Evolutionary conservation across 2,329 filamentous ascomycete genomes (phyloP), one percentile per base, ranked within the genome.

Genomic region (Geosmithia morbida): DNA sequence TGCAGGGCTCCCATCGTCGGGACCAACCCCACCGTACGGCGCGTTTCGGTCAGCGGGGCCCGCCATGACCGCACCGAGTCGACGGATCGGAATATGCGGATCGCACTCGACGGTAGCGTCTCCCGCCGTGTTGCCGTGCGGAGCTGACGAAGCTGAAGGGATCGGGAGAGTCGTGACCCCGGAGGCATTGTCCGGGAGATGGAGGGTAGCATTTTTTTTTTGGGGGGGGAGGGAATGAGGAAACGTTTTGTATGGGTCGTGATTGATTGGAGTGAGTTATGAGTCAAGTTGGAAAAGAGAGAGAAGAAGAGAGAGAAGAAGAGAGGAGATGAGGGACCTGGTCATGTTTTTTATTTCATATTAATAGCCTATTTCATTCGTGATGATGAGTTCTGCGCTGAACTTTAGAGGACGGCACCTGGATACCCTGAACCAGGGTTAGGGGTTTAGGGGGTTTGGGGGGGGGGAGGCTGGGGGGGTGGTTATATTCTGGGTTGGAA

Each of bases 1-100:
- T 98, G 92, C n/a, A 98, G 75, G 45, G 92, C 92, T 52, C 92
- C 92, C 92, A 98, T 97, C 30, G 92, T 98, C 1, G 92, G 92
- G 37, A 98, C 88, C 26, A 98, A 79, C 50, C 85, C 87, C 49
- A 98, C 81, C 43, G 81, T 81, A 49, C 83, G 78, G 55, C 83
- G 76, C 57, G 80, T 72, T 50, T 79, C 66, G 37, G 79, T 66
- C 50, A 88, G 78, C 41, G 79, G 74, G 19, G 69, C 73, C 37
- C 87, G 80, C 70, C 83, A 84, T 55, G 72, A 64, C 40, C 87
- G 85, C 46, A 95, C 69, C 11, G 78, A 70, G 14, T 80, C 68
- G 50, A 92, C 80, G 62, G 86, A 76, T 56, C 86, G 85, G 61
- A 94, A 84, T 56, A 96, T 65, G 51, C 77, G 77, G 53, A 87